Base-by-base conservation (phyloP, 768 basidiomycete species). In the Boletus vermiculosoides region DNA sequence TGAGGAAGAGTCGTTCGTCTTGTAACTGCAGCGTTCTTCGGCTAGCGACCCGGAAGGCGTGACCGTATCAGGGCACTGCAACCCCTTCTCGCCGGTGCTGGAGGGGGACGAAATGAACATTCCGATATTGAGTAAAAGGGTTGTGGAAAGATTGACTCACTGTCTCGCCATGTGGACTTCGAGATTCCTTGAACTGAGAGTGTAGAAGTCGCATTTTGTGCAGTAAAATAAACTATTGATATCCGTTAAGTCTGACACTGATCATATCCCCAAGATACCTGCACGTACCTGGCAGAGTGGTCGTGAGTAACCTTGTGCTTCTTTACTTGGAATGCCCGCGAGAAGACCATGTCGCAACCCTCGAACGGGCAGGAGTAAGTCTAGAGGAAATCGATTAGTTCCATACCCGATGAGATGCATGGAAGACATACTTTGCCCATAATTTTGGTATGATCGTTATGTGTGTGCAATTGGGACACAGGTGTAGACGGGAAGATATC, bases 71-170 rank as follows among this genome's bases (percentile, higher is more conserved):
- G 58, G 55, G 34, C 64, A 65, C 11, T 34, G 16, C 15, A 46
- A 18, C 1, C 1, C 33, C 39, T 56, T 56, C 45, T 58, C 57
- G 0, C 65, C 65, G 10, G 63, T 65, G 45, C 67, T 67, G 46
- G 31, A 10, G 9, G 10, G 9, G 28, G 34, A 23, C 18, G 1
- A 18, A 5, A 11, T 39, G 10, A 52, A 3, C 8, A 40, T 34
- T 15, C 11, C 30, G 1, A 5, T 10, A 7, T 23, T 18, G 25
- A 12, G 9, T 37, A 2, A 8, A 20, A 9, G 0, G 6, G 11
- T 4, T 30, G 23, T 16, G n/a, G 39, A 39, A 9, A 9, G 8
- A 28, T 23, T 12, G 8, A 40, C 68, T 12, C 45, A 65, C 68
- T 69, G 68, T 44, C 3, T 44, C 1, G 52, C 41, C 6, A 37